Percentiles rank a stretch among this genome's conserved stretches.
phyloP scores from a whole-genome alignment of 257 asterid species.

The Rauvolfia tetraphylla region DNA sequence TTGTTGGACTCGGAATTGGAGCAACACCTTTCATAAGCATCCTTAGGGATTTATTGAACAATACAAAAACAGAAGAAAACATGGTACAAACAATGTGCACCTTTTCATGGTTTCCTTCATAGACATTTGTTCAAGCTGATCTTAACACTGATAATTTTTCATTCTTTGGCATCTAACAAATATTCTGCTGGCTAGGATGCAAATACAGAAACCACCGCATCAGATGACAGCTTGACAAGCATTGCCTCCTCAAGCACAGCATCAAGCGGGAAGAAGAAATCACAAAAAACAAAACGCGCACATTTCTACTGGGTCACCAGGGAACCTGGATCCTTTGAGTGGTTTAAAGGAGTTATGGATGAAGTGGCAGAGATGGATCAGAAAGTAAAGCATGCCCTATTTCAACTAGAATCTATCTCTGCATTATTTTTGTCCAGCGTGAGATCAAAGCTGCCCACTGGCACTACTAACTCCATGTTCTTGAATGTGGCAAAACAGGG shows the following conservation, averaged over 20 bases:
- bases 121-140: not conserved
- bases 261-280: constrained; percentile 49
- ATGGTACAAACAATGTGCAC: constrained; percentile 28
- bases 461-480: constrained; percentile 2
- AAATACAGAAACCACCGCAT: constrained; percentile 60
- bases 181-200: constrained; percentile 44
- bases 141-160: not conserved
- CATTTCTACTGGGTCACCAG: constrained; percentile 95
- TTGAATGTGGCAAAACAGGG: constrained; percentile 44
- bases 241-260: constrained; percentile 50
- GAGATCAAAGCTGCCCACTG: not conserved
- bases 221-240: constrained; percentile 81
- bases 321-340: constrained; percentile 88
- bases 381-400: constrained; percentile 41
- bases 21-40: constrained; percentile 95
- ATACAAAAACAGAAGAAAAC: constrained; percentile 62
- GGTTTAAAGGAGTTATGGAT: constrained; percentile 96
- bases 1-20: constrained; percentile 93
- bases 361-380: constrained; percentile 93
- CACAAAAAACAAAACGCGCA: constrained; percentile 53
- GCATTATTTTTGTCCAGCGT: not conserved
- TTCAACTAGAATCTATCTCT: not conserved
- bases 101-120: not conserved
- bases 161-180: not conserved
- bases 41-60: constrained; percentile 75